phyloP scores from a whole-genome alignment of 441 rosid genomes.

The Omphalea diandra region DNA sequence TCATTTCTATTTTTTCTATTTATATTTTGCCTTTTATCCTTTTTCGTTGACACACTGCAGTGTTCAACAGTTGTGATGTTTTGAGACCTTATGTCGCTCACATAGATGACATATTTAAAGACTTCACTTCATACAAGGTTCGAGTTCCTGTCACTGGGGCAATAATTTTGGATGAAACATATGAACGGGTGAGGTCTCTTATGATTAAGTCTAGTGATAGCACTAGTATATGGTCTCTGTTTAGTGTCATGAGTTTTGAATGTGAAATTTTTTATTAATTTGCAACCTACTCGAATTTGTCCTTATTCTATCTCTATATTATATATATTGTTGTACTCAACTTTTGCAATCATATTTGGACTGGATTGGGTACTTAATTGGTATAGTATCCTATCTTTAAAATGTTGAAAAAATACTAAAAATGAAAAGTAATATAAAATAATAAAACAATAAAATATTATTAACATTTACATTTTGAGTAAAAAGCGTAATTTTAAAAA shows the following conservation, averaged over 20 bases:
- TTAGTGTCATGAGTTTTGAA: neutral
- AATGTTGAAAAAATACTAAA: too few relatives aligned
- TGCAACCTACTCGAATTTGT: neutral
- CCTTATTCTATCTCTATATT: neutral
- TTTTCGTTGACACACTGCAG: constrained; percentile 55
- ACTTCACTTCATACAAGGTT: constrained; percentile 94
- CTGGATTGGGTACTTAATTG: too few relatives aligned
- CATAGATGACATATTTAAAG: constrained; percentile 88
- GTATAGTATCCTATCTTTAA: too few relatives aligned
- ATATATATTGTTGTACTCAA: neutral
- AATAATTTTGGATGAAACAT: constrained; percentile 88
- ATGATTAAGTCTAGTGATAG: neutral
- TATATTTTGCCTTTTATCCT: neutral
- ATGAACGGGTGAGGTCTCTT: constrained; percentile 69
- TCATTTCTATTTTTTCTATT: neutral
- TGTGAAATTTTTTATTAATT: neutral
- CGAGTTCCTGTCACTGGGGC: constrained; percentile 99
- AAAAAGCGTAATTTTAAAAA: too few relatives aligned
- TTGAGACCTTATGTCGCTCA: constrained; percentile 91
- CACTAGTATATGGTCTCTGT: neutral
- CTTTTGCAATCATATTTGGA: neutral
- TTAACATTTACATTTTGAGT: too few relatives aligned
- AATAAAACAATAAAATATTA: too few relatives aligned
- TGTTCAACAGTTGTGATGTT: constrained; percentile 90
- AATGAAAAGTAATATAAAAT: too few relatives aligned